phyloP scores from a whole-genome alignment of 1,284 basidiomycete species.

The Ustilago shanxiensis region DNA sequence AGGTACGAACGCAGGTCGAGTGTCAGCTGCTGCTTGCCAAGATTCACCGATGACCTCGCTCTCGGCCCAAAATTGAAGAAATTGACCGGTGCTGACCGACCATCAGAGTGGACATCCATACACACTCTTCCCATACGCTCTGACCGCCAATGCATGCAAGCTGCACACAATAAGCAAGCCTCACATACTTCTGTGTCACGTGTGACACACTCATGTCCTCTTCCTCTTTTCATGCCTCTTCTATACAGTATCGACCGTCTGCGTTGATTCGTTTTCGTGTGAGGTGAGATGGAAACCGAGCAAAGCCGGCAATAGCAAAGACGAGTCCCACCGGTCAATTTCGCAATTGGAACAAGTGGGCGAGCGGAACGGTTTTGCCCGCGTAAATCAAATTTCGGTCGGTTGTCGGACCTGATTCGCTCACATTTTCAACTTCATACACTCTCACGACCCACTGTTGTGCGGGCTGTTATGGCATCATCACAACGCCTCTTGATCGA shows the following conservation, averaged over 20 bases:
- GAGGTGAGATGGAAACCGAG: neutral
- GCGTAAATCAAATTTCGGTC: neutral
- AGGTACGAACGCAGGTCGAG: neutral
- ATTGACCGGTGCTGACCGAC: neutral
- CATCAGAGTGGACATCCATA: neutral
- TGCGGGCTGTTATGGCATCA: neutral
- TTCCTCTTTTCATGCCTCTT: neutral
- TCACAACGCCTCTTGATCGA: too few species aligned
- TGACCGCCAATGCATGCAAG: neutral
- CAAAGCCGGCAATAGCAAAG: neutral
- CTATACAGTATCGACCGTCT: too few species aligned
- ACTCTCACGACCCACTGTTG: too few species aligned
- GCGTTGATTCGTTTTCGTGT: too few species aligned
- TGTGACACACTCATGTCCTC: neutral
- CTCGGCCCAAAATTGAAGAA: neutral
- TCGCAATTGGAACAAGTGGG: neutral
- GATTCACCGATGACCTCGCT: neutral
- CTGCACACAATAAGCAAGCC: constrained; percentile 1
- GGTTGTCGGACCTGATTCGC: neutral
- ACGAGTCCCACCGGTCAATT: neutral
- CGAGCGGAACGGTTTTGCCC: neutral
- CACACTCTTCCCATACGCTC: neutral
- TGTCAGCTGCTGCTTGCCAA: neutral
- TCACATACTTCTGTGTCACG: neutral
- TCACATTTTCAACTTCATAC: neutral